Percentiles rank a stretch among this genome's conserved stretches.
phyloP scores from a whole-genome alignment of 2,329 filamentous ascomycete genomes.

The Phaeosphaeria sp. region DNA sequence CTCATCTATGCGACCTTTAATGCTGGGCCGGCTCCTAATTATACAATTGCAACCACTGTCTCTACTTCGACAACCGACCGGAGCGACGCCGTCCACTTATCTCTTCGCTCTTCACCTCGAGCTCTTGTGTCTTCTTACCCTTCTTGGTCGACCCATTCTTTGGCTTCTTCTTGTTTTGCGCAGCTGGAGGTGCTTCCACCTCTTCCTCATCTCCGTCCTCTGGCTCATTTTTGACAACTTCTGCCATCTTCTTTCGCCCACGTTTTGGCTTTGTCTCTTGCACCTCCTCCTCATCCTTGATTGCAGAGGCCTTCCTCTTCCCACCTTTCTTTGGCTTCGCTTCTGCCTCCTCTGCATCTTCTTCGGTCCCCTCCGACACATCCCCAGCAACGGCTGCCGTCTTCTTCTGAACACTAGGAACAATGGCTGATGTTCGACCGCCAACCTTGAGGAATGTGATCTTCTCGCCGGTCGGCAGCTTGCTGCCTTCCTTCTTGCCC shows the following conservation, averaged over 20 bases:
- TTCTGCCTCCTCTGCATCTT: conserved; percentile 27
- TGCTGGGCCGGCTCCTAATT: background rate
- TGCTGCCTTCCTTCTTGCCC: conserved; percentile 74
- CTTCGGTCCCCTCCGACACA: conserved; percentile 46
- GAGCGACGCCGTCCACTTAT: conserved; percentile 29
- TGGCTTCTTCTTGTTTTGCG: conserved; percentile 37
- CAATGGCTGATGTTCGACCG: conserved; percentile 87
- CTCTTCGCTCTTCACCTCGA: conserved; percentile 20
- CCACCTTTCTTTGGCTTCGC: conserved; percentile 39
- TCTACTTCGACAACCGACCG: conserved; percentile 25
- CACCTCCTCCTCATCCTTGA: conserved; percentile 30
- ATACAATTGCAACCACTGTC: background rate
- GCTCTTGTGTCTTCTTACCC: conserved; percentile 12
- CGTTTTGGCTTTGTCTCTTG: conserved; percentile 24
- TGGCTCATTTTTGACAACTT: conserved; percentile 23
- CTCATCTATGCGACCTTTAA: background rate
- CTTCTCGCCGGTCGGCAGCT: conserved; percentile 82
- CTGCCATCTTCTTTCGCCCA: conserved; percentile 27
- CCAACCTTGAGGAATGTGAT: conserved; percentile 89
- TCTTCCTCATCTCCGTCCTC: conserved; percentile 35
- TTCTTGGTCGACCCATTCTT: conserved; percentile 17
- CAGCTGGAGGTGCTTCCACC: conserved; percentile 23
- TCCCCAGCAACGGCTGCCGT: conserved; percentile 65
- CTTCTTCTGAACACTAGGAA: conserved; percentile 87
- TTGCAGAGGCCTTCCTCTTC: conserved; percentile 44